Conservation (phyloP, 257 asterid species). For the Solanum sejunctum region DNA sequence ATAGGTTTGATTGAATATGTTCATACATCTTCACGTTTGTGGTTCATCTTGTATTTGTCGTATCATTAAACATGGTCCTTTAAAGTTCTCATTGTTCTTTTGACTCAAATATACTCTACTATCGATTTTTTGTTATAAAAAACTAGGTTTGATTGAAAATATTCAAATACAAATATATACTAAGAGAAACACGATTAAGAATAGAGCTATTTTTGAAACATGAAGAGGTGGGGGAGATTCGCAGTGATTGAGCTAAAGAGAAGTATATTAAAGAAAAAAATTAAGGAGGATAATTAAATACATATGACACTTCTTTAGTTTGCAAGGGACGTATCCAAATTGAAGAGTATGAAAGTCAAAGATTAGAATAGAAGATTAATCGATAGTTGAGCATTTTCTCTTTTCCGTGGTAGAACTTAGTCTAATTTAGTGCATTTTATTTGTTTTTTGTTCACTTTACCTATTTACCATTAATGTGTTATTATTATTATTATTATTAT, state of each 20-base stretch:
- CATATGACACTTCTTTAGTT: background rate
- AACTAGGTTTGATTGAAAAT: background rate
- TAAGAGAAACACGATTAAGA: background rate
- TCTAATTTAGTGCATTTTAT: background rate
- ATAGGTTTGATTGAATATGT: background rate
- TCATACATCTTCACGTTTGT: background rate
- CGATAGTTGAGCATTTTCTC: background rate
- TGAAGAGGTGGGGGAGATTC: background rate
- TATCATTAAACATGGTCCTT: too few species aligned
- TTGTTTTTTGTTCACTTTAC: background rate
- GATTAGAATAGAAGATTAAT: background rate
- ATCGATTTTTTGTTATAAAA: too few species aligned
- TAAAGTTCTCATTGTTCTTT: too few species aligned
- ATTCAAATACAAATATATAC: background rate
- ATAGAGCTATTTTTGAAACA: background rate
- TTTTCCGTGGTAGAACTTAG: background rate
- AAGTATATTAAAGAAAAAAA: background rate
- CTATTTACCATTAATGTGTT: background rate
- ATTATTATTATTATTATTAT: background rate
- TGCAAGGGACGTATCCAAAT: rapidly evolving
- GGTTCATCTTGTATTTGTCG: background rate
- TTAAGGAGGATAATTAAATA: background rate
- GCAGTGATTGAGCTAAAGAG: too few species aligned
- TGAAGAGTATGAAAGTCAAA: background rate
- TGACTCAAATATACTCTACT: too few species aligned